Conservation (phyloP, 2,329 filamentous ascomycete species). For the Elsinoe arachidis region DNA sequence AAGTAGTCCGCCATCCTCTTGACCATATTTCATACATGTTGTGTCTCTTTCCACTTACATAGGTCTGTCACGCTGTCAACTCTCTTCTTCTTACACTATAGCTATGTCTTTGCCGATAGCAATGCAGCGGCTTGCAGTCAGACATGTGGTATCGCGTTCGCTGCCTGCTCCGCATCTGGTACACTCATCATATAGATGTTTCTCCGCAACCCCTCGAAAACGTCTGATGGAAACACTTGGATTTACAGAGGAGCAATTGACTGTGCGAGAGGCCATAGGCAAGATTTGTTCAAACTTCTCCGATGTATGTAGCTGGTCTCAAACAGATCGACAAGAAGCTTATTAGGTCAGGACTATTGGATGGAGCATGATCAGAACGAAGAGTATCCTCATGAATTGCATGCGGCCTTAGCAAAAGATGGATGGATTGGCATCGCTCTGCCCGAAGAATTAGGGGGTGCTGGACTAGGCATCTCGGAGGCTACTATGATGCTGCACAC, state of each 20-base stretch:
- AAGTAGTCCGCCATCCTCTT: neutral
- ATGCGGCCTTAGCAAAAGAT: conserved; percentile 62
- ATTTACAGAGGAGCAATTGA: conserved; percentile 33
- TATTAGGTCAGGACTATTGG: conserved; percentile 55
- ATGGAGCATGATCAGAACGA: conserved; percentile 61
- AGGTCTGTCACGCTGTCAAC: neutral
- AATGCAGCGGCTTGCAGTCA: neutral
- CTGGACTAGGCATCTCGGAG: conserved; percentile 65
- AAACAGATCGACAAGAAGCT: neutral
- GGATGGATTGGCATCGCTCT: conserved; percentile 78
- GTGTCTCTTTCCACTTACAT: neutral
- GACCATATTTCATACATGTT: too few species aligned
- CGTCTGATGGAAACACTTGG: conserved; percentile 24
- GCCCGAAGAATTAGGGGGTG: conserved; percentile 64
- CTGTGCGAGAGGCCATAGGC: conserved; percentile 36
- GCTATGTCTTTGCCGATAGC: neutral
- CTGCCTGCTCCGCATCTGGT: neutral
- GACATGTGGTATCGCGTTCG: neutral
- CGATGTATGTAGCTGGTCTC: conserved; percentile 20
- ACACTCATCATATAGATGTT: neutral
- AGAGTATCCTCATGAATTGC: conserved; percentile 65
- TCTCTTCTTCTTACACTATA: neutral
- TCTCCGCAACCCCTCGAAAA: conserved; percentile 6
- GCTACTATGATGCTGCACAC: conserved; percentile 84
- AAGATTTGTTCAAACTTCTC: conserved; percentile 37